Evolutionary conservation across 148 eudicot genomes (phyloP).

Genomic region (Hydrangea macrophylla): DNA sequence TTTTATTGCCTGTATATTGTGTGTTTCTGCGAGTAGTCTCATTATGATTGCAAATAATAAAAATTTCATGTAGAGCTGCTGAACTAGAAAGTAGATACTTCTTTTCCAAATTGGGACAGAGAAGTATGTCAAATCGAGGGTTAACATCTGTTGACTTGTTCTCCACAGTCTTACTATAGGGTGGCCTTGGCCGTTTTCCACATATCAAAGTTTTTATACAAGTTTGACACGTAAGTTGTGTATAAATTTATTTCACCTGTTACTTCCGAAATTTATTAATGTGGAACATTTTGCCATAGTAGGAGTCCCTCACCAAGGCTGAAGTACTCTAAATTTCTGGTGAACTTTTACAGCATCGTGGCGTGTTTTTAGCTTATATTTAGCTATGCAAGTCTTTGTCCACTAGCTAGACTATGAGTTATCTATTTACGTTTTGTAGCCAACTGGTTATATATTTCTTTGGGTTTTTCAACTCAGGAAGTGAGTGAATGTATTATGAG

Average conservation of each 20-base stretch:
- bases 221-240: neutral
- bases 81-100: too few species aligned
- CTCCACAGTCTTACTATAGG: too few species aligned
- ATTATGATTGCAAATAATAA: too few species aligned
- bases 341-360: neutral
- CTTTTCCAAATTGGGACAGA: too few species aligned
- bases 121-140: too few species aligned
- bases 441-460: neutral
- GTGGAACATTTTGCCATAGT: neutral
- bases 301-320: neutral
- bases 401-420: neutral
- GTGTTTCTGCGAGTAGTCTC: too few species aligned
- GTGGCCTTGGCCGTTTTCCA: too few species aligned
- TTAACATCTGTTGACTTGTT: too few species aligned
- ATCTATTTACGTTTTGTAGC: neutral
- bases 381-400: neutral
- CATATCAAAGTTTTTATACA: too few species aligned
- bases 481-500: neutral
- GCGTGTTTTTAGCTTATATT: neutral
- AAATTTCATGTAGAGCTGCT: too few species aligned
- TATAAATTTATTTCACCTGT: neutral
- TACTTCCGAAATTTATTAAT: neutral
- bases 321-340: neutral
- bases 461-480: neutral
- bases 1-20: too few species aligned